These are phyloP conservation scores for Lentinus tigrinus DNA, from an alignment of 768 basidiomycete genomes.

Conservation along the genomic window DNA sequence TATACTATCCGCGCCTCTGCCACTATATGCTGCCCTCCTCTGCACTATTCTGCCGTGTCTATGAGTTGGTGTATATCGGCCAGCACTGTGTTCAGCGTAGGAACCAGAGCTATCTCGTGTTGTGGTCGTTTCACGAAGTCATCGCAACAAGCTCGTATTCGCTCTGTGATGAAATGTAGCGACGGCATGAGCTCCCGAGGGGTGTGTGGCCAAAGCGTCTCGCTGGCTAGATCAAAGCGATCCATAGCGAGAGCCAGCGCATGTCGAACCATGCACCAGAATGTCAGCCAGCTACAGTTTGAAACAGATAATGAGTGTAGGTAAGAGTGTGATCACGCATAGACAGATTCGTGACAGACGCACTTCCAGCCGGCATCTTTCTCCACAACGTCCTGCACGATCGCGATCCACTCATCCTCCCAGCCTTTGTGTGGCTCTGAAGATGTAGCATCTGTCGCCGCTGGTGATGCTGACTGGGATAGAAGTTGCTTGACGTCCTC, in stretches of 20 bases:
- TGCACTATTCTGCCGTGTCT: background rate
- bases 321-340: background rate
- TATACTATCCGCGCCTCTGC: slow-evolving; percentile 6
- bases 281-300: slow-evolving; percentile 26
- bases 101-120: background rate
- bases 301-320: background rate
- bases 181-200: slow-evolving; percentile 19
- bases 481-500: slow-evolving; percentile 28
- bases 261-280: slow-evolving; percentile 29
- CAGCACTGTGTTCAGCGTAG: slow-evolving; percentile 6
- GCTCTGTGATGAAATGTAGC: slow-evolving; percentile 8
- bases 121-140: slow-evolving; percentile 20
- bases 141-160: slow-evolving; percentile 16
- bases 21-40: background rate
- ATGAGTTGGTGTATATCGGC: background rate
- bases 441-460: background rate
- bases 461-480: background rate
- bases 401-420: slow-evolving; percentile 22
- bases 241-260: slow-evolving; percentile 10
- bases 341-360: background rate
- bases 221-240: background rate
- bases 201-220: slow-evolving; percentile 16
- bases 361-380: slow-evolving; percentile 33
- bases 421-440: slow-evolving; percentile 7
- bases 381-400: slow-evolving; percentile 30